Evolutionary conservation across 768 basidiomycete species (phyloP).

Genomic region (Tylopilus sp.): DNA sequence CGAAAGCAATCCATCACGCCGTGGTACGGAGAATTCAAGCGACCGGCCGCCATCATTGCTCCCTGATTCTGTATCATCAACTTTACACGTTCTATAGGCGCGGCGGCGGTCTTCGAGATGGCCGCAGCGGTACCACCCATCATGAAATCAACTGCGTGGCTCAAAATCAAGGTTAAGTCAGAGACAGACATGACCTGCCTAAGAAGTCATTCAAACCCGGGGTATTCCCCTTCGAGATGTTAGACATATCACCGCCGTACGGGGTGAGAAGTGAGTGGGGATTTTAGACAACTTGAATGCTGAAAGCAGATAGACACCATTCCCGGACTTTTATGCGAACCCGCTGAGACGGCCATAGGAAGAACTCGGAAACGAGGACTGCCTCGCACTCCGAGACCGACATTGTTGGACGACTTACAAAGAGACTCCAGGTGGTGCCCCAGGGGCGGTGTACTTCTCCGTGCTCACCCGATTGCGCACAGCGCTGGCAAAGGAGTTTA

Average conservation of each 20-base stretch:
- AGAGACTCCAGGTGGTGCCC: background rate
- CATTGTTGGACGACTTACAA: background rate
- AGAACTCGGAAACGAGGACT: constrained; percentile 10
- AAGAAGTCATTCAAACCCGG: constrained; percentile 16
- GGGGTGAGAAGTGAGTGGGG: constrained; percentile 18
- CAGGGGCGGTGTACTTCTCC: constrained; percentile 4
- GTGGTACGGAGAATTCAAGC: constrained; percentile 35
- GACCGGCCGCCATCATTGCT: constrained; percentile 35
- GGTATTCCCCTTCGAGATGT: background rate
- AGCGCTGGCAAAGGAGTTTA: background rate
- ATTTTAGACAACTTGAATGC: background rate
- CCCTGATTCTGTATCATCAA: constrained; percentile 40
- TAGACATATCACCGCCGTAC: constrained; percentile 2
- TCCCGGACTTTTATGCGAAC: constrained; percentile 7
- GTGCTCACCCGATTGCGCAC: constrained; percentile 4
- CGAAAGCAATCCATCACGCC: constrained; percentile 37
- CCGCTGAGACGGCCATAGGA: constrained; percentile 1
- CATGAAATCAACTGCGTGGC: constrained; percentile 32
- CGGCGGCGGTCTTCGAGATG: constrained; percentile 39
- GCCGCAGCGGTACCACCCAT: constrained; percentile 35
- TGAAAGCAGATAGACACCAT: too few species aligned
- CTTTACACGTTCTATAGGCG: constrained; percentile 41
- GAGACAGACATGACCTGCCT: constrained; percentile 2
- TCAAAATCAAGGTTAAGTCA: background rate
- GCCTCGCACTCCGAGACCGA: background rate